Evolutionary conservation across 1,139 yeast genomes (phyloP).

Genomic region (Blastobotrys proliferans): DNA sequence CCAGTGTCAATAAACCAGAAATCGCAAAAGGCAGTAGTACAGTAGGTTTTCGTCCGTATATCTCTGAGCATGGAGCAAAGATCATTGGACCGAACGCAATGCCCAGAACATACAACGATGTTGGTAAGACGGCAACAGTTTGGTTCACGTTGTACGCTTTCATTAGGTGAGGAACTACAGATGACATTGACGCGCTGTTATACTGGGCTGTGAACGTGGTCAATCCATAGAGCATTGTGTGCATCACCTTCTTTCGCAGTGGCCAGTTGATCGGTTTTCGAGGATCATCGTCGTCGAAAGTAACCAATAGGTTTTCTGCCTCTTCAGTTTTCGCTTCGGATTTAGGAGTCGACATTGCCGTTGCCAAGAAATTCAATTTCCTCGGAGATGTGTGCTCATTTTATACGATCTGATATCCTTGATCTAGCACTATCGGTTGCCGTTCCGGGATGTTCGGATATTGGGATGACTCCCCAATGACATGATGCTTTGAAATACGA

Average conservation of each 20-base stretch:
- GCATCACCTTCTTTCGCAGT: conserved; percentile 32
- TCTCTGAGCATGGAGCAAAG: conserved; percentile 80
- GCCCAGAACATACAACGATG: conserved; percentile 71
- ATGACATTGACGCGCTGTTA: conserved; percentile 40
- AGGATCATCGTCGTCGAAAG: conserved; percentile 23
- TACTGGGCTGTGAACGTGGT: conserved; percentile 45
- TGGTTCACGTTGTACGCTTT: conserved; percentile 47
- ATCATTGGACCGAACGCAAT: conserved; percentile 73
- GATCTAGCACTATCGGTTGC: too few relatives aligned
- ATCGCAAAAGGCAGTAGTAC: conserved; percentile 59
- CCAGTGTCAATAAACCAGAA: conserved; percentile 38
- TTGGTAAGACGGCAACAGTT: conserved; percentile 60
- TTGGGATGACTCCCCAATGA: too few relatives aligned
- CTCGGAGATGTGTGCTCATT: too few relatives aligned
- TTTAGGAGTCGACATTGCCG: too few relatives aligned
- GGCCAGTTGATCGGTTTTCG: conserved; percentile 39
- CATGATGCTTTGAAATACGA: too few relatives aligned
- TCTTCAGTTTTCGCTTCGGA: too few relatives aligned
- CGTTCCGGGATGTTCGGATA: too few relatives aligned
- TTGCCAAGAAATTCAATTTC: too few relatives aligned
- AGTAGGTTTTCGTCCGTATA: conserved; percentile 68
- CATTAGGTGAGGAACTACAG: conserved; percentile 46
- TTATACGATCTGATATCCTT: too few relatives aligned
- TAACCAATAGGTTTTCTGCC: too few relatives aligned
- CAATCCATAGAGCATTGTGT: conserved; percentile 40